phyloP scores from a whole-genome alignment of 2,329 filamentous ascomycete genomes.

The Fusarium nelsonii region DNA sequence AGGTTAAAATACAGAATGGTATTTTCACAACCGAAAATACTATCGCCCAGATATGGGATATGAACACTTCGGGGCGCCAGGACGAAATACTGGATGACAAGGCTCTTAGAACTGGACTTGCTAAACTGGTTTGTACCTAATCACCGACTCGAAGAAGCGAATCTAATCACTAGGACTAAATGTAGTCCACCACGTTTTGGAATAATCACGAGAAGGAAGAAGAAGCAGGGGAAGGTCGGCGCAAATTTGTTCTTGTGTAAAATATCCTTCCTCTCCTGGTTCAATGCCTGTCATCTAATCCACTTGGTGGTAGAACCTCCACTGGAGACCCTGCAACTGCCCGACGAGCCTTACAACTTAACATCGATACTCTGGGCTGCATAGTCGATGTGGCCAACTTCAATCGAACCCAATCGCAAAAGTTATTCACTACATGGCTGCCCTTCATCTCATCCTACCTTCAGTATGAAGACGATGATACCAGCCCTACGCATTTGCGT shows the following conservation, averaged over 20 bases:
- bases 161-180: not conserved
- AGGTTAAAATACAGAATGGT: not conserved
- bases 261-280: fast-evolving
- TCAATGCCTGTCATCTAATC: not conserved
- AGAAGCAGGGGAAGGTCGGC: not conserved
- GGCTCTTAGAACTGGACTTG: not conserved
- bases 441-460: not conserved
- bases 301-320: not conserved
- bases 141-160: not conserved
- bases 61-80: not conserved
- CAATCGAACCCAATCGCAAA: not conserved
- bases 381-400: not conserved
- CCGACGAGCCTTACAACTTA: not conserved
- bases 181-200: not conserved
- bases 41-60: not conserved
- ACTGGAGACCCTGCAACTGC: not conserved
- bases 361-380: not conserved
- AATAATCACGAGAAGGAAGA: not conserved
- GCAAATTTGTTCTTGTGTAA: not conserved
- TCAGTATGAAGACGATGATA: not conserved
- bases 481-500: not conserved
- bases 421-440: not conserved
- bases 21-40: not conserved
- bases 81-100: not conserved
- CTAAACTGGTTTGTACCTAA: not conserved